These are phyloP conservation scores for Volvox africanus DNA, from an alignment of 139 green algal genomes.

Conservation along the genomic window DNA sequence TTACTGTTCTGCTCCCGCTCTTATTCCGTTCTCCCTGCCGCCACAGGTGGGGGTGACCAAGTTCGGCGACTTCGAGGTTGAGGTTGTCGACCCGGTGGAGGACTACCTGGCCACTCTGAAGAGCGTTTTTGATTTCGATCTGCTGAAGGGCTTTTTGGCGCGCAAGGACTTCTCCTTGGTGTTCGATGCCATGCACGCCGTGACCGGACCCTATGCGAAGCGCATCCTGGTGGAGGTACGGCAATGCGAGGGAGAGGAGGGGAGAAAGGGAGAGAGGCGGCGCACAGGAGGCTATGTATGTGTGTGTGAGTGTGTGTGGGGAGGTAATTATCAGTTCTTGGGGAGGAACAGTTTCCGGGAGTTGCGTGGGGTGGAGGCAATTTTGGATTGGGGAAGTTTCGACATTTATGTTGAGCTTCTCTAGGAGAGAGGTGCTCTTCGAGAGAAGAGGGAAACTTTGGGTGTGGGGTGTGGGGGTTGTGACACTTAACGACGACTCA, in stretches of 20 bases:
- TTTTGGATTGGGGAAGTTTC: too few relatives aligned
- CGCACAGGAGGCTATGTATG: neutral
- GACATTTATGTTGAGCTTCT: too few relatives aligned
- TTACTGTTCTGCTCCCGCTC: neutral
- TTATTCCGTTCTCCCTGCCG: neutral
- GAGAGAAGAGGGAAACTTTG: too few relatives aligned
- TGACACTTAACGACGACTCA: too few relatives aligned
- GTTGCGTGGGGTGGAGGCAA: too few relatives aligned
- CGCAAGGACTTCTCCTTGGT: constrained; percentile 91
- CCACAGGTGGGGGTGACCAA: constrained; percentile 67
- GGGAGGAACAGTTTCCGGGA: neutral
- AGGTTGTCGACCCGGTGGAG: constrained; percentile 93
- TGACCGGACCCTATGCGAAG: constrained; percentile 96
- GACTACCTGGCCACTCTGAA: constrained; percentile 95
- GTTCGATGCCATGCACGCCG: constrained; percentile 98
- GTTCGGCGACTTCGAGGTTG: constrained; percentile 95
- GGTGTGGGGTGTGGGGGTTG: too few relatives aligned
- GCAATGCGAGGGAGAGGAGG: constrained; percentile 41
- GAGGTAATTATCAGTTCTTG: neutral
- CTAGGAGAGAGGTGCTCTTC: too few relatives aligned
- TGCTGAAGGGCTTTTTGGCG: constrained; percentile 87
- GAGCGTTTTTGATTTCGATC: constrained; percentile 97
- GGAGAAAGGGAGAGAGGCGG: neutral
- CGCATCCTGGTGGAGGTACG: constrained; percentile 90
- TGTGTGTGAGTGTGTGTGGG: neutral